These are phyloP conservation scores for Selaginella moellendorffii DNA, from an alignment of 75 land plant genomes.

Conservation along the genomic window DNA sequence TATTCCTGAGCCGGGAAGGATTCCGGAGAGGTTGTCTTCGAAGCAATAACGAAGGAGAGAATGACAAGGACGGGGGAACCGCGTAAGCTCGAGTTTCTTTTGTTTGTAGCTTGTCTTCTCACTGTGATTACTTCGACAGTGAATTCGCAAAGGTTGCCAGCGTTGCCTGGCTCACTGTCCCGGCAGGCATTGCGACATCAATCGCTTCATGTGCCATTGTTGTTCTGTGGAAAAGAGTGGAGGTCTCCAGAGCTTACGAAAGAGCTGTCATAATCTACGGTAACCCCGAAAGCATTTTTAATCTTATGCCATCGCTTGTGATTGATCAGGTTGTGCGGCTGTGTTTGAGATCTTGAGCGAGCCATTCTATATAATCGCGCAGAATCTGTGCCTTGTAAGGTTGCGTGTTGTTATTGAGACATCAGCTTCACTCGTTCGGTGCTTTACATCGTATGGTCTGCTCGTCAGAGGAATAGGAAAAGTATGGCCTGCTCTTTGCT, in stretches of 20 bases:
- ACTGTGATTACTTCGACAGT: neutral
- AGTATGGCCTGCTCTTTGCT: conserved; percentile 21
- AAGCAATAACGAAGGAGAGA: conserved; percentile 23
- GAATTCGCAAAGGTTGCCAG: conserved; percentile 13
- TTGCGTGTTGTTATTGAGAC: conserved; percentile 61
- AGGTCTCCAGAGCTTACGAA: conserved; percentile 42
- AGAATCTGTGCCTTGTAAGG: conserved; percentile 54
- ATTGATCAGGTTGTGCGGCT: conserved; percentile 59
- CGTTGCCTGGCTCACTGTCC: conserved; percentile 75
- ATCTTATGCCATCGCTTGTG: no score
- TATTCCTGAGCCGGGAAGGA: conserved; percentile 92
- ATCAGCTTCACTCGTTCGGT: conserved; percentile 61
- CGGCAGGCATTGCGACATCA: conserved; percentile 51
- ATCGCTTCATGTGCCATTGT: conserved; percentile 33
- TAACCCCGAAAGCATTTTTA: no score
- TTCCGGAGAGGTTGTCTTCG: conserved; percentile 89
- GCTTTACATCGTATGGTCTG: conserved; percentile 47
- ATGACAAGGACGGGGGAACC: no score
- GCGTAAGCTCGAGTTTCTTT: conserved; percentile 23
- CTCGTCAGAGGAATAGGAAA: conserved; percentile 29
- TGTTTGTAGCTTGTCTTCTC: neutral
- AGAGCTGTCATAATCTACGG: conserved; percentile 66
- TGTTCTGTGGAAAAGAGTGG: conserved; percentile 49
- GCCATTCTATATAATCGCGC: conserved; percentile 79
- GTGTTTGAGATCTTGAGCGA: conserved; percentile 73